Evolutionary conservation across 2,329 filamentous ascomycete genomes (phyloP).

Genomic region (Claviceps purpurea): DNA sequence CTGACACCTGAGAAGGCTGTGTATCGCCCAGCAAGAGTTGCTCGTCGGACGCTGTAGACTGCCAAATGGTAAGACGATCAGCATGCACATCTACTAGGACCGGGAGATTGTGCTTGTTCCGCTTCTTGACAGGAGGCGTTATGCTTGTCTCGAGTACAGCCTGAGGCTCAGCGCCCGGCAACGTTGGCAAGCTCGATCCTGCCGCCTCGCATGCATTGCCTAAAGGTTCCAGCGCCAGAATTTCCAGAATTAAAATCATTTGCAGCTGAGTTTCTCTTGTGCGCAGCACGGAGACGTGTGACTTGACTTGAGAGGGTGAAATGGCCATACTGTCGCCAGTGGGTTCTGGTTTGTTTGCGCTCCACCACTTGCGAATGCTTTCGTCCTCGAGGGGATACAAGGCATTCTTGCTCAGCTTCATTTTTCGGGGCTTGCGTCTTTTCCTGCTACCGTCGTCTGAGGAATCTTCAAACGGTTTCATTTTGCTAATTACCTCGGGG

Average conservation of each 20-base stretch:
- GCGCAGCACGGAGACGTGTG: slow-evolving; percentile 51
- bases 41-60: slow-evolving; percentile 56
- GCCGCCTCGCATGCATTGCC: slow-evolving; percentile 25
- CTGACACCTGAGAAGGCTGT: slow-evolving; percentile 21
- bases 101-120: slow-evolving; percentile 48
- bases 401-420: slow-evolving; percentile 54
- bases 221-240: slow-evolving; percentile 53
- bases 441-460: slow-evolving; percentile 34
- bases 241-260: slow-evolving; percentile 66
- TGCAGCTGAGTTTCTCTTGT: slow-evolving; percentile 70
- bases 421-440: slow-evolving; percentile 46
- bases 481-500: slow-evolving; percentile 44
- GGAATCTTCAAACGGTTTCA: slow-evolving; percentile 42
- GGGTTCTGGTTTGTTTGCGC: slow-evolving; percentile 36
- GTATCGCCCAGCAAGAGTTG: slow-evolving; percentile 36
- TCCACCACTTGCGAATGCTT: slow-evolving; percentile 59
- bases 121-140: slow-evolving; percentile 33
- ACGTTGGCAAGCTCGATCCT: slow-evolving; percentile 33
- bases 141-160: slow-evolving; percentile 15
- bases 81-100: slow-evolving; percentile 59
- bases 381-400: slow-evolving; percentile 54
- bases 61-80: slow-evolving; percentile 73
- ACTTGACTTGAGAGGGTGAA: slow-evolving; percentile 41
- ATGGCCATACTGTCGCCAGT: slow-evolving; percentile 35
- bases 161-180: slow-evolving; percentile 23